Conservation (phyloP, 129 eudicot genomes). For the Lactuca saligna region DNA sequence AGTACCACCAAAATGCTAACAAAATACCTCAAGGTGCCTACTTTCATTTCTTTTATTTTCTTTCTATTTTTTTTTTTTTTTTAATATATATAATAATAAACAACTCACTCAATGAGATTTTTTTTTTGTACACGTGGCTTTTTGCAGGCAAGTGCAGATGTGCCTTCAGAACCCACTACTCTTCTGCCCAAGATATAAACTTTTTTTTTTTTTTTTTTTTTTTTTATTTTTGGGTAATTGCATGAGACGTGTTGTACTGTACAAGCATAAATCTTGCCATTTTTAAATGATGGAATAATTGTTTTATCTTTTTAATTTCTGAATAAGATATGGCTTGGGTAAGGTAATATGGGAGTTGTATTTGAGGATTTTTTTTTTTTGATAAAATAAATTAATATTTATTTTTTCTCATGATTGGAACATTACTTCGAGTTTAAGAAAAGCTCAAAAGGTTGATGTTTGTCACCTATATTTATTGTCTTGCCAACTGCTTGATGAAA, state of each 20-base stretch:
- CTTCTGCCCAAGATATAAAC: slow-evolving; percentile 65
- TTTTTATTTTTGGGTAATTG: slow-evolving; percentile 13
- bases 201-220: slow-evolving; percentile 19
- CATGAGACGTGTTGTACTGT: slow-evolving; percentile 13
- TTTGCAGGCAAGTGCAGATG: slow-evolving; percentile 80
- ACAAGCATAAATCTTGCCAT: slow-evolving; percentile 29
- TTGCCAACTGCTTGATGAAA: slow-evolving; percentile 30
- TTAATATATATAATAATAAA: too few species aligned
- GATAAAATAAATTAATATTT: not conserved
- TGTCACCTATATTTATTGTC: not conserved
- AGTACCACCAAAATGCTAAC: slow-evolving; percentile 74
- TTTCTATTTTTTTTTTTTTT: too few species aligned
- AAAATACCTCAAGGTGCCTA: slow-evolving; percentile 72
- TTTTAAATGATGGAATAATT: slow-evolving; percentile 24
- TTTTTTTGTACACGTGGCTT: not conserved
- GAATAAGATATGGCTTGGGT: slow-evolving; percentile 19
- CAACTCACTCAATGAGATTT: too few species aligned
- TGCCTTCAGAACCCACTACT: slow-evolving; percentile 74
- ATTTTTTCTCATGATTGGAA: slow-evolving; percentile 6
- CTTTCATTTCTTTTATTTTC: not conserved
- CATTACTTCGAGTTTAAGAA: slow-evolving; percentile 22
- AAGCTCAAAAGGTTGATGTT: slow-evolving; percentile 4
- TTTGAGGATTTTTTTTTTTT: not conserved
- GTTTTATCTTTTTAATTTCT: slow-evolving; percentile 15
- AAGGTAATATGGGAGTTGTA: not conserved